Base-by-base conservation (phyloP, 2,329 filamentous ascomycete genomes). In the Emericellopsis atlantica region DNA sequence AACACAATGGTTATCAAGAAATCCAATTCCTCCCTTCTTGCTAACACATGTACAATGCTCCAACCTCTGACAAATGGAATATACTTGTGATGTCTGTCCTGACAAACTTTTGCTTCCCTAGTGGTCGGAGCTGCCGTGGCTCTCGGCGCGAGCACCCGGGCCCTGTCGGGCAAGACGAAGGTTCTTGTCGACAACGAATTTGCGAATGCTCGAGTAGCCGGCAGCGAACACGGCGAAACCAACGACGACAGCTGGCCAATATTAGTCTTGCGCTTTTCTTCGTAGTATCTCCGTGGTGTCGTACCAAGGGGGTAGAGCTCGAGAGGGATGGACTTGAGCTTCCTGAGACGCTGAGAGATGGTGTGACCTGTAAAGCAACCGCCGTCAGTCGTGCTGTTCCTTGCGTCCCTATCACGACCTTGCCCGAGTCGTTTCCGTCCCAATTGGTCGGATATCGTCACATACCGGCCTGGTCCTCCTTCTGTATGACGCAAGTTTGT, bases 301-400 rank as follows among this genome's bases (percentile, higher is more conserved):
- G 64, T 81, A 94, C 89, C 89, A 54, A 98, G 82, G 58, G 92
- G 92, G 54, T 89, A 79, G 76, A 98, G 75, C 75, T 98, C 92
- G 53, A 87, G 79, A 52, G 92, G 92, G 59, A 96, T 83, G 68
- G 81, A 80, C 76, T 84, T 89, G 58, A 95, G 74, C 61, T 79
- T 82, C 62, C 89, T 84, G 56, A 98, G 74, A 62, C 90, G 86
- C 73, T 96, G 92, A 51, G 90, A 95, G 66, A 96, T 79, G 56
- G 90, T 95, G 72, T 96, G 92, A 61, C 87, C 92, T 98, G 16
- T 18, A 6, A 24, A 18, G 32, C 11, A 36, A 36, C 16, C 36
- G 32, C n/a, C 37, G 32, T 15, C 23, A 23, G 32, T 22, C 34
- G 12, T 32, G 29, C 6, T 29, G 38, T 23, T 21, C 18, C 49